Percentiles rank a stretch among this genome's conserved stretches.
Evolutionary conservation across 1,284 basidiomycete species (phyloP).

Genomic region (Trametes polyzona): DNA sequence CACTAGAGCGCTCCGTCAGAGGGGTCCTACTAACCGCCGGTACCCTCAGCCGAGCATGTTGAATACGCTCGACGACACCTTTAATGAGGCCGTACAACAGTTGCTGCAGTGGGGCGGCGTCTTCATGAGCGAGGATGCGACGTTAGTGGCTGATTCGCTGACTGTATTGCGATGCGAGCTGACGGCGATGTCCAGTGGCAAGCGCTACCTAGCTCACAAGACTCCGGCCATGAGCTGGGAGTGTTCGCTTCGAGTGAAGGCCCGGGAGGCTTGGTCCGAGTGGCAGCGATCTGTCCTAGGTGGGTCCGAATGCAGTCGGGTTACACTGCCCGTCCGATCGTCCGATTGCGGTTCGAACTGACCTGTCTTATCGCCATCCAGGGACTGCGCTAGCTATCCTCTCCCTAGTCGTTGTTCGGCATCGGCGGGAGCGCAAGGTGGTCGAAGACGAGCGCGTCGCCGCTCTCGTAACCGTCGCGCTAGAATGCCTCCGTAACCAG

Average conservation of each 20-base stretch:
- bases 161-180: background rate
- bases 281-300: constrained; percentile 74
- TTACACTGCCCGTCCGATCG: constrained; percentile 1
- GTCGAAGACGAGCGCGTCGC: constrained; percentile 75
- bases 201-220: constrained; percentile 78
- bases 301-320: constrained; percentile 43
- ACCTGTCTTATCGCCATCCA: constrained; percentile 10
- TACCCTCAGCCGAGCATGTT: constrained; percentile 52
- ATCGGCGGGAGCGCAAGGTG: constrained; percentile 53
- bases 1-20: constrained; percentile 11
- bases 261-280: constrained; percentile 65
- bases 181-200: constrained; percentile 51
- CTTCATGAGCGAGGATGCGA: constrained; percentile 69
- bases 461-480: constrained; percentile 78
- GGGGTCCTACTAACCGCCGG: constrained; percentile 14
- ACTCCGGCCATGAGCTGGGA: constrained; percentile 71
- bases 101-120: constrained; percentile 82
- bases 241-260: constrained; percentile 74
- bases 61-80: constrained; percentile 68
- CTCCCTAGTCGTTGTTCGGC: constrained; percentile 32
- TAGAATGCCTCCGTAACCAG: constrained; percentile 85
- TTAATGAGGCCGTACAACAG: constrained; percentile 83
- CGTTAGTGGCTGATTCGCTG: constrained; percentile 53
- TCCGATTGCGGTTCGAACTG: constrained; percentile 10
- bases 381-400: constrained; percentile 33